These are phyloP conservation scores for Centrapalus pauciflorus DNA, from an alignment of 129 eudicot species.

Conservation along the genomic window DNA sequence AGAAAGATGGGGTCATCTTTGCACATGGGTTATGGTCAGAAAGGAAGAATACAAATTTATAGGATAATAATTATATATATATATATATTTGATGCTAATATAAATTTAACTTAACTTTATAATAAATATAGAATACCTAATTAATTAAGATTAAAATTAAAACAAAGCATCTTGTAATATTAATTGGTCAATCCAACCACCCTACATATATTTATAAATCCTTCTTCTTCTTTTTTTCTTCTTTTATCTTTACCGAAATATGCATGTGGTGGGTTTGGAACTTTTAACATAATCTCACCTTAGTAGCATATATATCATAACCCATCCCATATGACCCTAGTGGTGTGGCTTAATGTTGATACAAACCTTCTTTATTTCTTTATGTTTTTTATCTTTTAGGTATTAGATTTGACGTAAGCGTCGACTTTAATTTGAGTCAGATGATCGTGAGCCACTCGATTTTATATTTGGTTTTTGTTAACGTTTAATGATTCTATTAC, in stretches of 20 bases:
- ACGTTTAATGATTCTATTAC: no score
- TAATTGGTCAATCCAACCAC: slow-evolving; percentile 46
- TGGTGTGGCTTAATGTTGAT: not conserved
- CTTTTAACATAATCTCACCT: slow-evolving; percentile 11
- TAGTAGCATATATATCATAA: slow-evolving; percentile 6
- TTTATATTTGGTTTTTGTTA: no score
- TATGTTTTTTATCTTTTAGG: not conserved
- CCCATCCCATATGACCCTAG: not conserved
- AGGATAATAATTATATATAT: slow-evolving; percentile 14
- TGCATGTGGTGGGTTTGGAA: slow-evolving; percentile 36
- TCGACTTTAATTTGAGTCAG: no score
- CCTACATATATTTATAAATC: not conserved
- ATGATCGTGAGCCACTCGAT: no score
- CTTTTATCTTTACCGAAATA: slow-evolving; percentile 2
- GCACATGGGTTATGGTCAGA: slow-evolving; percentile 48
- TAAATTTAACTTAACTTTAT: no score
- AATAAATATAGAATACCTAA: slow-evolving; percentile 6
- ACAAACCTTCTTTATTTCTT: not conserved
- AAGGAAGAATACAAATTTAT: slow-evolving; percentile 24
- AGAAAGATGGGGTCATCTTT: slow-evolving; percentile 34
- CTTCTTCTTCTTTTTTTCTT: not conserved
- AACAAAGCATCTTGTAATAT: slow-evolving; percentile 39
- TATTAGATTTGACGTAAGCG: no score
- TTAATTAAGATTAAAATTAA: no score
- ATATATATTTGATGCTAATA: no score